Conservation (phyloP, 306 rosid genomes). For the Cucurbita moschata region DNA sequence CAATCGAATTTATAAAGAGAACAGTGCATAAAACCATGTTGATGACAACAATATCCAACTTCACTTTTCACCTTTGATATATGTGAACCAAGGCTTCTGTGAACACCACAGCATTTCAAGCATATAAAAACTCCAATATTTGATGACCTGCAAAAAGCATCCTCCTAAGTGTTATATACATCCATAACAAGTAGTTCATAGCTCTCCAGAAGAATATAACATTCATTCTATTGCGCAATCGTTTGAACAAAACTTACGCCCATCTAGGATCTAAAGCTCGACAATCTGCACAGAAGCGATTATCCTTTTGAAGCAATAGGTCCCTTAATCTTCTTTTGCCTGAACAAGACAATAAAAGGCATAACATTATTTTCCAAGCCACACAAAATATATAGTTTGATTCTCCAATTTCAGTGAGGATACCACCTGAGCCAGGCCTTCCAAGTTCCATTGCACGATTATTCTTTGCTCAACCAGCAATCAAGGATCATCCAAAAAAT, state of each 20-base stretch:
- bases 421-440: conserved; percentile 73
- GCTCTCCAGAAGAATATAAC: neutral
- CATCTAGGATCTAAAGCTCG: conserved; percentile 90
- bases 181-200: neutral
- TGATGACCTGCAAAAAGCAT: conserved; percentile 56
- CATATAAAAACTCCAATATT: conserved; percentile 94
- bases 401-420: conserved; percentile 4
- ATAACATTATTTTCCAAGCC: conserved; percentile 13
- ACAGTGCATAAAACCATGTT: neutral
- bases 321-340: conserved; percentile 72
- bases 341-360: conserved; percentile 24
- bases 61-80: conserved; percentile 63
- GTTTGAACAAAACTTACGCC: conserved; percentile 56
- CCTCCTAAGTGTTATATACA: neutral
- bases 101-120: conserved; percentile 92
- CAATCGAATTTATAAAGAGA: neutral
- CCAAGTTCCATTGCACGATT: conserved; percentile 31
- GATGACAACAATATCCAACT: neutral
- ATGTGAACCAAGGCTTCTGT: conserved; percentile 91
- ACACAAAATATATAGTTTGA: neutral
- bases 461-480: conserved; percentile 24
- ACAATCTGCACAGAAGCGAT: conserved; percentile 85
- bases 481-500: conserved; percentile 22
- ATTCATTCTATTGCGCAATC: neutral
- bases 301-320: conserved; percentile 56